Evolutionary conservation across 1,284 basidiomycete species (phyloP), one percentile per base, ranked within the genome.

Genomic region (Ustilago bromivora): DNA sequence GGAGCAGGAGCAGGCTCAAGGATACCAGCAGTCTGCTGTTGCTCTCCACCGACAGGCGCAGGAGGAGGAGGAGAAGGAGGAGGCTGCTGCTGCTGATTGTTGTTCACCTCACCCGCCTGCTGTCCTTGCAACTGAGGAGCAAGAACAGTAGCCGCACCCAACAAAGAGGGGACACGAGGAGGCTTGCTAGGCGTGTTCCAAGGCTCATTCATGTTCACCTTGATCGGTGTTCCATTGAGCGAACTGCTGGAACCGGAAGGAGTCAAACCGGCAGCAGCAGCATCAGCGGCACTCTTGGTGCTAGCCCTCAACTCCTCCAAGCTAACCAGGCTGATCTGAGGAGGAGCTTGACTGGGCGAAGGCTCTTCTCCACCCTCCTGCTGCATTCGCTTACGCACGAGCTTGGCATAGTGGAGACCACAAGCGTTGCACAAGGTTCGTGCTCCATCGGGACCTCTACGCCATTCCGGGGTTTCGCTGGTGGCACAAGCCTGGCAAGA

Each of bases 381-480:
- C 63, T 79, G 66, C 63, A 78, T 71, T 4, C 80, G 70, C 35
- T 76, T 79, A 31, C 79, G 72, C 3, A 81, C 78, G 8, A 84
- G 72, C 69, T 84, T 84, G 54, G 82, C 76, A 36, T 70, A 80
- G 60, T 78, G 79, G 61, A 81, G 57, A 11, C 82, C 82, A 61
- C 84, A 85, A 5, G 84, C 84, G 65, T 85, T 85, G 79, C 84
- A 85, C 28, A 85, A 77, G 32, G 84, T 85, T 4, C 84, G 71
- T 1, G 83, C 80, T 23, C 84, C 84, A 54, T 83, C 82, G 13
- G 84, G 84, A 28, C 84, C 84, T 8, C 83, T 70, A 11, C 84
- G 69, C 84, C 84, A 85, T 61, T 85, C 84, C 0, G 84, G 84
- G 32, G 84, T 85, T 40, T 84, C 83, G 54, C 57, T 62, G 31